Base-by-base conservation (phyloP, 805 yeast genomes). In the Candida schatavii region DNA sequence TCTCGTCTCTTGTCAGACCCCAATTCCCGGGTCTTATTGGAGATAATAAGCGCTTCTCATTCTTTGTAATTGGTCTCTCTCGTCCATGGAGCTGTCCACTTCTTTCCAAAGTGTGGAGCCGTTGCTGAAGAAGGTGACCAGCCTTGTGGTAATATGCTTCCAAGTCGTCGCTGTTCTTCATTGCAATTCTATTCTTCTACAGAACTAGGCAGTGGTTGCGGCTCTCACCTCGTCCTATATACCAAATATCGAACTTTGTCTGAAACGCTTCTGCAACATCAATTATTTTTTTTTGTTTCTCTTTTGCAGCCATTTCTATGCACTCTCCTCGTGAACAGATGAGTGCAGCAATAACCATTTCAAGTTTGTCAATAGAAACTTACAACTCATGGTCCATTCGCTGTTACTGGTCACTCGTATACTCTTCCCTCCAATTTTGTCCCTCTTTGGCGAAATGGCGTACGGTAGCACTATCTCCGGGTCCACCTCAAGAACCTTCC, bases 311-410 rank as follows among this genome's bases (percentile, higher is more conserved):
- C 37, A 13, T 10, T 21, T 21, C n/a, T 14, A 20, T 34, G 27
- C 26, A 35, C 14, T n/a, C 11, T 23, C 10, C 11, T 23, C 27
- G 40, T 62, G 64, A 3, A 54, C 69, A 45, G 83, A 74, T 2
- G 88, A 78, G 56, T 82, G 88, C 3, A 90, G 83, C 42, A 90
- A 64, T 5, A 91, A 73, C 96, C 96, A 91, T 55, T 88, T 88
- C 23, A 70, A 45, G 46, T 91, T 80, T 0, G 93, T 86, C 37
- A 90, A 64, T 10, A 91, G 67, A 55, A 81, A 85, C 52, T 85
- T 84, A 63, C 96, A 89, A 1, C 95, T 91, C 20, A 83, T 78
- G 0, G 97, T 88, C 98, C 98, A 90, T 46, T 85, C 88, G 35
- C 80, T 79, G 56, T 83, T 83, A 2, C 86, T 75, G 1, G 86